phyloP scores from a whole-genome alignment of 2,329 filamentous ascomycete species.

The Blastomyces gilchristii region DNA sequence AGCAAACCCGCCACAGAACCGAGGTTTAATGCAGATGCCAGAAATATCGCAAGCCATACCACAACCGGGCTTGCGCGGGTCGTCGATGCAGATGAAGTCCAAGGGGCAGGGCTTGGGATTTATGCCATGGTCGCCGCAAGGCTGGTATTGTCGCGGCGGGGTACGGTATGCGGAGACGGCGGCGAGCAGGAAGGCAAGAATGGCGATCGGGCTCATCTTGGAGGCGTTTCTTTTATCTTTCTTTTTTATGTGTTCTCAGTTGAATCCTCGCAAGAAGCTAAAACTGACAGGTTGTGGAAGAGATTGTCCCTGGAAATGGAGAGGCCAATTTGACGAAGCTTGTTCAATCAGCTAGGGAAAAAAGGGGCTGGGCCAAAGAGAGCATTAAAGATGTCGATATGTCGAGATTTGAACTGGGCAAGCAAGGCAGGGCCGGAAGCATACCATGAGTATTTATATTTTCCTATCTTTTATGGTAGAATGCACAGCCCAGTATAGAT shows the following conservation, averaged over 20 bases:
- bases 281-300: not conserved
- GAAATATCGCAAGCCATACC: not conserved
- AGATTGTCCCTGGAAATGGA: not conserved
- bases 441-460: not conserved
- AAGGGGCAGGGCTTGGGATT: not conserved
- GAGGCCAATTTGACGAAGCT: not conserved
- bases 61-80: not conserved
- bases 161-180: not conserved
- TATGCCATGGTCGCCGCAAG: not conserved
- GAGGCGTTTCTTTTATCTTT: not conserved
- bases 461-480: not conserved
- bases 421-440: not conserved
- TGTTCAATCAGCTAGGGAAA: not conserved
- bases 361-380: not conserved
- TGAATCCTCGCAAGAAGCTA: not conserved
- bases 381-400: not conserved
- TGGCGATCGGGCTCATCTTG: not conserved
- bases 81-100: not conserved
- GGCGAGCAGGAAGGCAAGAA: not conserved
- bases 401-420: not conserved
- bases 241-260: too few species aligned
- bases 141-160: not conserved
- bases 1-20: slow-evolving; percentile 6
- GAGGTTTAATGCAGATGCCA: slow-evolving; percentile 1
- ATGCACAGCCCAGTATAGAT: not conserved